Base-by-base conservation (phyloP, 306 rosid genomes). In the Pterocarpus macrocarpus region DNA sequence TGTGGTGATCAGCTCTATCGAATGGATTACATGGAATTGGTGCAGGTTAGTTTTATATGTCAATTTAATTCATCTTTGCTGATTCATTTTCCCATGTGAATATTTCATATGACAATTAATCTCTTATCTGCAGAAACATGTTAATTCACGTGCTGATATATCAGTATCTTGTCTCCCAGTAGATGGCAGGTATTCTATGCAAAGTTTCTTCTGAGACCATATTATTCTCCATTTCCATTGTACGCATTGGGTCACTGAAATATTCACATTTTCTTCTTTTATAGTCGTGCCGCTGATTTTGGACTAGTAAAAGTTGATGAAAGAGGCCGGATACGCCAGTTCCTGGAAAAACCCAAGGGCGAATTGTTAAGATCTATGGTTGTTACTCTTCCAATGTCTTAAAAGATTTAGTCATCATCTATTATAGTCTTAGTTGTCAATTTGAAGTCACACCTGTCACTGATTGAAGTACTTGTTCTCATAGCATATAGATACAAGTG, bases 1-100 rank as follows among this genome's bases (percentile, higher is more conserved):
- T 87, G 90, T 53, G 90, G 90, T 13, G 90, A 85, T 76, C 90
- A 87, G 70, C 87, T 87, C 13, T 87, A 87, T 85, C 75, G 88
- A 79, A 85, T 87, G 90, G 90, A 87, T 68, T 87, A 87, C 79
- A 87, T 76, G 88, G 86, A 87, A 68, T 73, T 87, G 66, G 80
- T 87, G 50, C 78, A 79, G 90, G 88, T 85, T 47, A 45, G 75
- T 67, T 59, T 62, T 36, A 17, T 43, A 45, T 50, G 16, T 53
- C 76, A 77, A 32, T 30, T 59, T 49, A 61, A 56, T n/a, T 38
- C 0, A 5, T 9, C 77, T 81, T 83, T 83, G 0, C 53, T 56
- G 50, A 69, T 74, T 66, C 59, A 35, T 41, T 80, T 76, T 68
- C 56, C 43, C 39, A 10, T 14, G 22, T 69, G 36, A 73, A 76